A percentile compares a stretch with the other conserved stretches of the same genome.
These are phyloP conservation scores for Tothia fuscella DNA, from an alignment of 2,329 filamentous ascomycete species.

Conservation along the genomic window DNA sequence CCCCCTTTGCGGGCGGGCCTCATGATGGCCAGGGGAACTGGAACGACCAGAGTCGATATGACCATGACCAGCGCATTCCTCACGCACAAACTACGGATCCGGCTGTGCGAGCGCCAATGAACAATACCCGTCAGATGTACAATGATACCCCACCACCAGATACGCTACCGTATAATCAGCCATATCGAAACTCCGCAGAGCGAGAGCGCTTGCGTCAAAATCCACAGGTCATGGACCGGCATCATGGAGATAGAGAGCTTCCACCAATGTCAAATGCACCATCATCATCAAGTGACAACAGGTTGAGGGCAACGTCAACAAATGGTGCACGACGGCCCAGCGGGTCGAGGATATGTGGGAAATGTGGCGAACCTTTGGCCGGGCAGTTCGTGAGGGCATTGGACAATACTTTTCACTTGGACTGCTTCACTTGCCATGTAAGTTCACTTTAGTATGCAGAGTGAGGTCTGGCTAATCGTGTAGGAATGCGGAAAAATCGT, in stretches of 20 bases:
- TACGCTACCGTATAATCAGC: neutral
- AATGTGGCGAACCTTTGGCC: conserved; percentile 76
- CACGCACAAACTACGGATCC: neutral
- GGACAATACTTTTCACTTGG: conserved; percentile 87
- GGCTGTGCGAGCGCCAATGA: neutral
- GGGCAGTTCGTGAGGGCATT: conserved; percentile 94
- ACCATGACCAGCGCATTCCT: neutral
- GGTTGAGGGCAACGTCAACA: conserved; percentile 1
- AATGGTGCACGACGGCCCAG: conserved; percentile 21
- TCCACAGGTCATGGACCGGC: neutral
- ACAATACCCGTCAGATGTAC: conserved; percentile 1
- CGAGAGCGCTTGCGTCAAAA: neutral
- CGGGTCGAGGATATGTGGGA: conserved; percentile 49
- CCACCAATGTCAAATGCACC: too few species aligned
- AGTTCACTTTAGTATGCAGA: conserved; percentile 24
- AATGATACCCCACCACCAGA: neutral
- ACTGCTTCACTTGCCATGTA: conserved; percentile 96
- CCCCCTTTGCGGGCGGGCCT: conserved; percentile 10
- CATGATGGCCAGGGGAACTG: conserved; percentile 7
- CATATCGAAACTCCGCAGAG: conserved; percentile 3
- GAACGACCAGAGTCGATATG: conserved; percentile 2
- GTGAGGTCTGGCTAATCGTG: conserved; percentile 6
- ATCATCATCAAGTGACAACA: too few species aligned
- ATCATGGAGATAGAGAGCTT: neutral
- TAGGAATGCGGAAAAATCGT: conserved; percentile 96